Evolutionary conservation across 768 basidiomycete species (phyloP), one percentile per base, ranked within the genome.

Genomic region (Rhodotorula graminis): DNA sequence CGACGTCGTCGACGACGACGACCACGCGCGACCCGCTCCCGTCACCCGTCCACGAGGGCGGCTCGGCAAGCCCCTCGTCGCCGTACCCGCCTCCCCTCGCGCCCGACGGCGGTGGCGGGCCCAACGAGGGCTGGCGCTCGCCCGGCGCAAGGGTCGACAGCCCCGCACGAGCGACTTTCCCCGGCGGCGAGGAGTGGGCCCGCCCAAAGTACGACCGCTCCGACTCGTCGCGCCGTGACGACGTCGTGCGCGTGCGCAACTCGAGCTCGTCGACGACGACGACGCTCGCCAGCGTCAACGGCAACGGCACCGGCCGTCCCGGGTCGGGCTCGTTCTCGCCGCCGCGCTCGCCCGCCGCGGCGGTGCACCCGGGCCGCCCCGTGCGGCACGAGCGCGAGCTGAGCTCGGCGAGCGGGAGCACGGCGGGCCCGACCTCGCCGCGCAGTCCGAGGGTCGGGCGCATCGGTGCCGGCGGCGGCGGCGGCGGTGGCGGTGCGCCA

Each of bases 31-130:
- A 23, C 2, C 40, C 40, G 29, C 65, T 50, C 27, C 65, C 65
- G 6, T 59, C 57, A 15, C 65, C 65, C 15, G 65, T 66, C 15
- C 27, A 33, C 40, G 63, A 64, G 42, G 52, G 37, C 40, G 63
- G 52, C 2, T 55, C 50, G 12, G 25, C 56, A 8, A 37, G 31
- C 33, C 31, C 56, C 7, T 57, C 33, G 31, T 57, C 56, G 21
- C 31, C 55, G 16, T 6, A 5, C 15, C 53, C 27, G 50, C 50
- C 37, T 9, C 5, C 27, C 15, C 27, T 25, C 14, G 53, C 55
- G n/a, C 29, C 15, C 53, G 53, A 55, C 14, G 1, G 29, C 7
- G 1, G 2, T 9, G 37, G 37, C 37, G 37, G 5, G 5, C 5
- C 37, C 37, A 37, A 37, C 53, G 53, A 55, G 16, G 53, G 53